These are phyloP conservation scores for Talaromyces sp. DNA, from an alignment of 2,329 filamentous ascomycete genomes.

Conservation along the genomic window DNA sequence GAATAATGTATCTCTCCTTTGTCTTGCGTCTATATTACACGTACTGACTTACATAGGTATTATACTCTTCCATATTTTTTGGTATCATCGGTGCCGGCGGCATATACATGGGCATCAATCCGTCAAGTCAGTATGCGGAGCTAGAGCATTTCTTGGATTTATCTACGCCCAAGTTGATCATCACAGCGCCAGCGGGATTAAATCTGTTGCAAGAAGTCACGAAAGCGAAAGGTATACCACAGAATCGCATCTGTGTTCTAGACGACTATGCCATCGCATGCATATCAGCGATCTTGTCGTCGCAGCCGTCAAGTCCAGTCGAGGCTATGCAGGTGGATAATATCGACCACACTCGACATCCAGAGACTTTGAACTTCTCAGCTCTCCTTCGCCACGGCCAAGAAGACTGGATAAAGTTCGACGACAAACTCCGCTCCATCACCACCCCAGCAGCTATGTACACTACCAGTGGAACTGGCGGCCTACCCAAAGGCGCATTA, in stretches of 20 bases:
- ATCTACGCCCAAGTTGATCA: slow-evolving; percentile 46
- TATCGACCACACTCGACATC: background rate
- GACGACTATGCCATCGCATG: slow-evolving; percentile 14
- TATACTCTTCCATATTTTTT: slow-evolving; percentile 40
- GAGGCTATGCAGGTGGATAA: background rate
- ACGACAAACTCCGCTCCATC: slow-evolving; percentile 41
- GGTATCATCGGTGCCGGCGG: slow-evolving; percentile 46
- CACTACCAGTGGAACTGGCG: slow-evolving; percentile 59
- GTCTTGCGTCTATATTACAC: background rate
- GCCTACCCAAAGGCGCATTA: slow-evolving; percentile 58
- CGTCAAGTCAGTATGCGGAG: slow-evolving; percentile 47
- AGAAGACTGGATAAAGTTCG: slow-evolving; percentile 48
- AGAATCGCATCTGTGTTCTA: slow-evolving; percentile 18
- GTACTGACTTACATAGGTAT: slow-evolving; percentile 25
- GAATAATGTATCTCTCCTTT: slow-evolving; percentile 33
- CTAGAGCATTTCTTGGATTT: slow-evolving; percentile 46
- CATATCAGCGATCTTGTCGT: slow-evolving; percentile 10
- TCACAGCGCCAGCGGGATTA: slow-evolving; percentile 42
- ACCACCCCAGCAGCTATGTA: slow-evolving; percentile 50
- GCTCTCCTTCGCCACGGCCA: slow-evolving; percentile 46
- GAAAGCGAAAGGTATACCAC: slow-evolving; percentile 3
- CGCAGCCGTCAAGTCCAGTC: background rate
- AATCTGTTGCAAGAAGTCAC: slow-evolving; percentile 23
- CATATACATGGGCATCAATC: slow-evolving; percentile 52
- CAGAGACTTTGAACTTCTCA: slow-evolving; percentile 15